These are phyloP conservation scores for Leonotis leonurus DNA, from an alignment of 257 asterid genomes.

Conservation along the genomic window DNA sequence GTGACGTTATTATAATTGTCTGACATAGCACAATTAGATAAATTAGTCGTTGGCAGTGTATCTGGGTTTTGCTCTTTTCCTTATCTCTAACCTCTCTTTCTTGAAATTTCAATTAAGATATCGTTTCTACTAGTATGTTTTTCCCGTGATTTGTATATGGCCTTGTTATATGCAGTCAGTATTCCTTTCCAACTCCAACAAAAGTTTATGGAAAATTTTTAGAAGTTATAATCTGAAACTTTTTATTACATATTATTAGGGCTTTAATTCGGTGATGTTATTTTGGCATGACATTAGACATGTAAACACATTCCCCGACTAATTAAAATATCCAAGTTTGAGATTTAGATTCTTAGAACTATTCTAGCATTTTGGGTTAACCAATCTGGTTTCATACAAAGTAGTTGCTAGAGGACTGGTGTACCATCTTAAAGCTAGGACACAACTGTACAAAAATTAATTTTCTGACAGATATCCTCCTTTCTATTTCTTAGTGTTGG, in stretches of 20 bases:
- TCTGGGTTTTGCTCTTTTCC: not conserved
- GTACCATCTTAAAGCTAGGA: not conserved
- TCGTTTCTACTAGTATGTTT: not conserved
- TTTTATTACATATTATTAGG: not conserved
- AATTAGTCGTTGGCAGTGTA: not conserved
- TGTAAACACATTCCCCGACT: not conserved
- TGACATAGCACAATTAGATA: not conserved
- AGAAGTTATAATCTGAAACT: not conserved
- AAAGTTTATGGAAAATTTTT: not conserved
- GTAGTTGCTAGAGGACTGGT: not conserved
- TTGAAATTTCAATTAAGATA: not conserved
- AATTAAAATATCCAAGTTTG: not conserved
- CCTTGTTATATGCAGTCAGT: not conserved
- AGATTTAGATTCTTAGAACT: not conserved
- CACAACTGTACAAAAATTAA: not conserved
- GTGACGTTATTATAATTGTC: not conserved
- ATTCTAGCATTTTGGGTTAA: not conserved
- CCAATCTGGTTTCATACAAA: not conserved
- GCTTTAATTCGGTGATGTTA: not conserved
- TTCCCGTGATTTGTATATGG: not conserved
- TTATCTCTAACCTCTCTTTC: not conserved
- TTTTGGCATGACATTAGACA: not conserved
- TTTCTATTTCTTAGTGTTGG: slow-evolving; percentile 66
- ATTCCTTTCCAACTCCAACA: not conserved
- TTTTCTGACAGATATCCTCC: slow-evolving; percentile 29